Percentiles rank a stretch among this genome's conserved stretches.
phyloP scores from a whole-genome alignment of 2,329 filamentous ascomycete species.

The Exophiala bonariae region DNA sequence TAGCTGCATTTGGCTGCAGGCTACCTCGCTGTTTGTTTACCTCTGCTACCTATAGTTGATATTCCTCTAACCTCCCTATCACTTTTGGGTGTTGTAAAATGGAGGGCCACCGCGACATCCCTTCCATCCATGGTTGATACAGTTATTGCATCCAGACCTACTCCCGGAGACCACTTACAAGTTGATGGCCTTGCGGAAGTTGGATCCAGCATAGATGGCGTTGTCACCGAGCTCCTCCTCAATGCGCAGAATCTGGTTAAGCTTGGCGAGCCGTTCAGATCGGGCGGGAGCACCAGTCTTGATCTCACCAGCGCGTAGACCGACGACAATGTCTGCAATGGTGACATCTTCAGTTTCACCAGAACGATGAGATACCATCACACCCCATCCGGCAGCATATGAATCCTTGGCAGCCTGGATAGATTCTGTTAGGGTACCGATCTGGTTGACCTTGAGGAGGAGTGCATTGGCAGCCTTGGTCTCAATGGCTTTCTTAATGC shows the following conservation, averaged over 20 bases:
- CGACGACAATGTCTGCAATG: slow-evolving; percentile 96
- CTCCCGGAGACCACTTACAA: slow-evolving; percentile 58
- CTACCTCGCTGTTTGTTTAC: no score
- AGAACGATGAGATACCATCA: slow-evolving; percentile 99
- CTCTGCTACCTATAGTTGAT: no score
- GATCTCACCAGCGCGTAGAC: slow-evolving; percentile 95
- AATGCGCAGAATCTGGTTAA: slow-evolving; percentile 99
- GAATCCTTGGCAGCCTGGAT: slow-evolving; percentile 99
- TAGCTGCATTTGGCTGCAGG: no score
- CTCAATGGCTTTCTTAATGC: slow-evolving; percentile 99
- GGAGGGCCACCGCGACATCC: no score
- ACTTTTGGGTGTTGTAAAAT: no score
- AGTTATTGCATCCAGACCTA: no score
- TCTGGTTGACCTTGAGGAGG: slow-evolving; percentile 99
- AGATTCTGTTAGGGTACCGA: slow-evolving; percentile 96
- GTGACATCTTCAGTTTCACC: slow-evolving; percentile 99
- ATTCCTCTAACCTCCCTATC: no score
- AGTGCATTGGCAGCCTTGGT: slow-evolving; percentile 98
- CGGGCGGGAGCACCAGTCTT: slow-evolving; percentile 96
- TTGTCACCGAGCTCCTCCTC: slow-evolving; percentile 96
- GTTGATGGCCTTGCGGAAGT: slow-evolving; percentile 89
- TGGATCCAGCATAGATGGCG: slow-evolving; percentile 85
- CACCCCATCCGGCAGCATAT: slow-evolving; percentile 91
- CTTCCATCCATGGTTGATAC: no score
- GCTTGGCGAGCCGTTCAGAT: slow-evolving; percentile 97